These are phyloP conservation scores for Tulasnella sp. DNA, from an alignment of 768 basidiomycete genomes.

Conservation along the genomic window DNA sequence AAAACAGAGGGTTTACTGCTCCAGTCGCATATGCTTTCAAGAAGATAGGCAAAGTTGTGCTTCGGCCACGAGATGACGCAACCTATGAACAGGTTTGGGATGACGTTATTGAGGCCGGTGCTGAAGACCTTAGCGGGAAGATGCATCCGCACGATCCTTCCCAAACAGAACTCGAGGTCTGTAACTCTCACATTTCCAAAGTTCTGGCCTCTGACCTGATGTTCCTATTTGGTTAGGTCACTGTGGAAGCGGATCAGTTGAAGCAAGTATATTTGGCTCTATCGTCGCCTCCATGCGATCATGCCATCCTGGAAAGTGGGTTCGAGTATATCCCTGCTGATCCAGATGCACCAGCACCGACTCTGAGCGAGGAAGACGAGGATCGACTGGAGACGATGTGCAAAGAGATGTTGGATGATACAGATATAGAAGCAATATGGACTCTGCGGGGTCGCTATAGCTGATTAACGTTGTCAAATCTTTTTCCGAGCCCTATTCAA, in stretches of 20 bases:
- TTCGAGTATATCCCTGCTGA: conserved; percentile 13
- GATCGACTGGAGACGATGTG: neutral
- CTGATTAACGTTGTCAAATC: too few species aligned
- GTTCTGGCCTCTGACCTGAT: neutral
- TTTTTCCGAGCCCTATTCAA: too few species aligned
- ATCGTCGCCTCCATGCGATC: neutral
- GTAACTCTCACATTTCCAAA: neutral
- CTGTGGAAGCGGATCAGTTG: neutral
- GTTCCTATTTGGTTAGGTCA: neutral
- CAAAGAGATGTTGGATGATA: neutral
- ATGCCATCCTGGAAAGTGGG: conserved; percentile 7
- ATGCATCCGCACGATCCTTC: neutral
- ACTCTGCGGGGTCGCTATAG: conserved; percentile 1
- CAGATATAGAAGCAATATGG: conserved; percentile 7
- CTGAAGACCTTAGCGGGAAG: conserved; percentile 1
- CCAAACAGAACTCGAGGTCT: conserved; percentile 3
- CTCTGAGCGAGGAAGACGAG: conserved; percentile 5
- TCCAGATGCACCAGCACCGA: neutral
- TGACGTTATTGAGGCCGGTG: conserved; percentile 2
- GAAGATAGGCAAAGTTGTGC: neutral
- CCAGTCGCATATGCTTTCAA: conserved; percentile 8
- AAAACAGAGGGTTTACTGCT: neutral
- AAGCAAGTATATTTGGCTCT: neutral
- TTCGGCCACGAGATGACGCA: conserved; percentile 1
- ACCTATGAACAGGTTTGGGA: conserved; percentile 10